Base-by-base conservation (phyloP, 1,284 basidiomycete genomes). In the Heterobasidion occidentale region DNA sequence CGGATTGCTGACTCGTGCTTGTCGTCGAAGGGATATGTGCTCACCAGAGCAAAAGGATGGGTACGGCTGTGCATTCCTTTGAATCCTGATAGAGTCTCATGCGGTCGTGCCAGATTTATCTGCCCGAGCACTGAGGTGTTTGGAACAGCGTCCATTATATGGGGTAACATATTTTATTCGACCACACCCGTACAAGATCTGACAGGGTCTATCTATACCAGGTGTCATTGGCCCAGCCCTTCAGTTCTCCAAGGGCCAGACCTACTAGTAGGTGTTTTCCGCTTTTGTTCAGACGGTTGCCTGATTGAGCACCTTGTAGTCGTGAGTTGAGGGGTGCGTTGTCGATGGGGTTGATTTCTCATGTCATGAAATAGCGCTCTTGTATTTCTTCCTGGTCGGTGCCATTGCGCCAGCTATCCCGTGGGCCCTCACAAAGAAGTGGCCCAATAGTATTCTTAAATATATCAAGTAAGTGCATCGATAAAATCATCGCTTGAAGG, bases 311-410 rank as follows among this genome's bases (percentile, higher is more conserved):
- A 5, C 27, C 12, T 42, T 42, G 27, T 33, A 48, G 46, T 33
- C 46, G 46, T 48, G 27, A 48, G 46, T 17, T 48, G 2, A 17
- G 27, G 46, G 19, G 9, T 27, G 27, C 27, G 27, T 27, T 27
- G 27, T 17, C 46, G 19, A 17, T 9, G 11, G 27, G 27, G 27
- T 33, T 48, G 46, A 48, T 17, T 27, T 17, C 46, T 48, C 12
- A 11, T 42, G 38, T 12, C 38, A 54, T 56, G 9, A 46, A 20
- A 49, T 59, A 69, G 68, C 65, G 7, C 62, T 77, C 15, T 59
- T 68, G 17, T 75, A 67, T 58, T 79, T 78, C 70, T 80, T 80
- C 71, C 64, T 80, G 54, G 58, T 77, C 15, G 78, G 77, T 14
- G 74, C 75, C 5, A 38, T 75, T 15, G 68, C 68, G 45, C 79